These are phyloP conservation scores for Narthecium ossifragum DNA, from an alignment of 106 monocot species.

Conservation along the genomic window DNA sequence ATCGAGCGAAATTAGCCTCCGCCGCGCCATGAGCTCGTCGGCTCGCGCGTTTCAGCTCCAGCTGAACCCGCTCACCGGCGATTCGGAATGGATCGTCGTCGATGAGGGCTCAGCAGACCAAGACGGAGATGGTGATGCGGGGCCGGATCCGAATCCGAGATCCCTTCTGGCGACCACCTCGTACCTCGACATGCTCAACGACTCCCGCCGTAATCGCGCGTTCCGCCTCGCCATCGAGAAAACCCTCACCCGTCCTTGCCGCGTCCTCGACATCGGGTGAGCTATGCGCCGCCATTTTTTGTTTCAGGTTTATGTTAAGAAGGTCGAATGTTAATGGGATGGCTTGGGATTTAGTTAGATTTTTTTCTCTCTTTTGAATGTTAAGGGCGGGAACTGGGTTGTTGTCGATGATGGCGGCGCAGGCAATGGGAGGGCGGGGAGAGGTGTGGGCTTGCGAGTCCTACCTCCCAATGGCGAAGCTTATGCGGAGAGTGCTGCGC, in stretches of 20 bases:
- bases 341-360: not conserved
- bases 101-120: too few species aligned
- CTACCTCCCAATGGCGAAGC: slow-evolving; percentile 93
- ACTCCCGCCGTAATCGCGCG: slow-evolving; percentile 57
- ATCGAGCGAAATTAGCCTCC: not conserved
- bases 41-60: slow-evolving; percentile 68
- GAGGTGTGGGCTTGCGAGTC: slow-evolving; percentile 79
- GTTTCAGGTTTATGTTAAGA: not conserved
- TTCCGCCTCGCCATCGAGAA: slow-evolving; percentile 73
- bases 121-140: slow-evolving; percentile 9
- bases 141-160: not conserved
- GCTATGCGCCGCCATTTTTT: not conserved
- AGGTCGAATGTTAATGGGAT: not conserved
- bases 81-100: slow-evolving; percentile 89
- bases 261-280: slow-evolving; percentile 90
- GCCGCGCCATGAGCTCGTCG: slow-evolving; percentile 6
- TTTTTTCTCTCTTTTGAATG: not conserved
- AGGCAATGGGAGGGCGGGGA: slow-evolving; percentile 49
- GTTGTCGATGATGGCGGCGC: slow-evolving; percentile 91
- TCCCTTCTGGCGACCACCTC: slow-evolving; percentile 64
- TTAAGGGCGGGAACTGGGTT: slow-evolving; percentile 88
- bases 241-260: slow-evolving; percentile 58
- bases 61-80: slow-evolving; percentile 74
- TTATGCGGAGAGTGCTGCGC: slow-evolving; percentile 67
- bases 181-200: slow-evolving; percentile 99